Base-by-base conservation (phyloP, 257 asterid genomes). In the Paraleonurus japonicus region DNA sequence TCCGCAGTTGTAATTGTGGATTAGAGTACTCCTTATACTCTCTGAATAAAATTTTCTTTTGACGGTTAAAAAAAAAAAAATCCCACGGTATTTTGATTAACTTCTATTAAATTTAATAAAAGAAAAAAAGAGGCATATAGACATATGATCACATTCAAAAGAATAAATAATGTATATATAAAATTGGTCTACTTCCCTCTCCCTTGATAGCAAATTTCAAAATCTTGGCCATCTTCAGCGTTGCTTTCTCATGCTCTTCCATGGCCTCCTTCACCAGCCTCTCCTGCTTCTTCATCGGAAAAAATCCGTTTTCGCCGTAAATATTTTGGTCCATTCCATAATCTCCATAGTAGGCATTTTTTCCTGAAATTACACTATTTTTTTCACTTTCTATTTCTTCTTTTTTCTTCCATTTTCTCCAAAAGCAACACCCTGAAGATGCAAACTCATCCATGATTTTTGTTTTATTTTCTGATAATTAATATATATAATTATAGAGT, bases 341-440 rank as follows among this genome's bases (percentile, higher is more conserved):
- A 71, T 81, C 85, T 61, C 85, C 81, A 68, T 74, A 81, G 24
- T 81, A 81, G 12, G 4, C 24, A 69, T 48, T 73, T 7, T 35
- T 68, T n/a, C 11, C 72, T 27, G 70, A 10, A 72, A 68, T 9
- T 10, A 19, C 48, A 39, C 59, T 13, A 22, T 27, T 55, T 45
- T 67, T 72, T 24, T 48, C 78, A 66, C 53, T 59, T 1, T 19
- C 26, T 27, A 2, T 17, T n/a, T 58, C 75, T 64, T 61, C 69
- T 45, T n/a, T 75, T n/a, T 39, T 76, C 54, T 64, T 76, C 30
- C 54, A 50, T 69, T 73, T 69, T 41, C 57, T 22, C 84, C 81
- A 80, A 1, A 65, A 13, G 5, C 76, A 73, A 24, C 72, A 77
- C 3, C 65, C 10, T 39, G 71, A 51, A 65, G 51, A 39, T 66